phyloP scores from a whole-genome alignment of 1,284 basidiomycete genomes.

The Ustilago xerochloae region DNA sequence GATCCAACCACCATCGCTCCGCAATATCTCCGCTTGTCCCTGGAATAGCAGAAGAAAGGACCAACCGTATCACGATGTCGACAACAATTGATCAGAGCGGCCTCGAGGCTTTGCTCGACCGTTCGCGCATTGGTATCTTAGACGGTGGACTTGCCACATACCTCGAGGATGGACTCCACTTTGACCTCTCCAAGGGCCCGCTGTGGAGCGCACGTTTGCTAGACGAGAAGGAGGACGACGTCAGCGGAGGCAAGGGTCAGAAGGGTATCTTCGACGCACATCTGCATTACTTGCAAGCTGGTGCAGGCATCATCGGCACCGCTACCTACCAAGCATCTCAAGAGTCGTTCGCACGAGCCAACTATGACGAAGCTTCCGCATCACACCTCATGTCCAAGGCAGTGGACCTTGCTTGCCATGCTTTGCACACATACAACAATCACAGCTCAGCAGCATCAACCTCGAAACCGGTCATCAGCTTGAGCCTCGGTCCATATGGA shows the following conservation, averaged over 20 bases:
- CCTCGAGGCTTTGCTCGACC: slow-evolving; percentile 38
- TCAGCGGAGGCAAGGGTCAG: slow-evolving; percentile 38
- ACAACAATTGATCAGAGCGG: slow-evolving; percentile 22
- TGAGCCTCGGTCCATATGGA: slow-evolving; percentile 60
- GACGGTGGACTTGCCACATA: slow-evolving; percentile 62
- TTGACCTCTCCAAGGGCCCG: slow-evolving; percentile 50
- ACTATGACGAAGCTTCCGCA: slow-evolving; percentile 32
- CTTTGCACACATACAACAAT: slow-evolving; percentile 23
- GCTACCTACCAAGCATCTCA: slow-evolving; percentile 59
- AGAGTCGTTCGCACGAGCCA: slow-evolving; percentile 47
- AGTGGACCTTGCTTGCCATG: slow-evolving; percentile 50
- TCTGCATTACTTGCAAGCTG: slow-evolving; percentile 54
- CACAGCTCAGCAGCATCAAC: not conserved
- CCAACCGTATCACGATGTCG: not conserved
- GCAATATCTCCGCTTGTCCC: not conserved
- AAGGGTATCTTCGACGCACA: slow-evolving; percentile 54
- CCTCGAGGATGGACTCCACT: slow-evolving; percentile 56
- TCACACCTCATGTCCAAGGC: slow-evolving; percentile 52
- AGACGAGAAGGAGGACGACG: slow-evolving; percentile 43
- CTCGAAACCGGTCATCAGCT: slow-evolving; percentile 36
- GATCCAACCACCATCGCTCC: not conserved
- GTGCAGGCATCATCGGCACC: slow-evolving; percentile 58
- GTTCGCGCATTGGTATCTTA: slow-evolving; percentile 44
- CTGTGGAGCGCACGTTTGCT: slow-evolving; percentile 61
- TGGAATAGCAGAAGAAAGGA: no score